Percentiles rank a stretch among this genome's conserved stretches.
Evolutionary conservation across 129 eudicot genomes (phyloP).

Genomic region (Pulicaria dysenterica): DNA sequence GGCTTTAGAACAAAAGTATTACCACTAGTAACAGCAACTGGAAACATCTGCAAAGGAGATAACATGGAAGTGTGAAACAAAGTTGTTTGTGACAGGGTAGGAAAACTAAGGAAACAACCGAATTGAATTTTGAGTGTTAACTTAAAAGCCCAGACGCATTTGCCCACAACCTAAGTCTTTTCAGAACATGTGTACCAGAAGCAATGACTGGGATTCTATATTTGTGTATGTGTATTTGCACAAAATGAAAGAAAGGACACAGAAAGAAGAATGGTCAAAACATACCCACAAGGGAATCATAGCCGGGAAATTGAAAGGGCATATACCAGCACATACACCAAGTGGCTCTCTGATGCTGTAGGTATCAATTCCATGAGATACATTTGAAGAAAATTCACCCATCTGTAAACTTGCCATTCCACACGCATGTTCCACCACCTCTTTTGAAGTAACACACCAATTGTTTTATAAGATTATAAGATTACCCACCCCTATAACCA

Average conservation of each 20-base stretch:
- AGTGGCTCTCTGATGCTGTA: constrained; percentile 97
- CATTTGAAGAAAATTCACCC: constrained; percentile 95
- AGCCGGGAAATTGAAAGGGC: constrained; percentile 99
- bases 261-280: constrained; percentile 22
- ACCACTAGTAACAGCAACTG: constrained; percentile 87
- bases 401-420: constrained; percentile 97
- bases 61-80: background rate
- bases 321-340: constrained; percentile 99
- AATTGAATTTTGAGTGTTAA: background rate
- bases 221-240: no score
- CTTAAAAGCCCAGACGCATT: no score
- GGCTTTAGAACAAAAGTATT: constrained; percentile 77
- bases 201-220: no score
- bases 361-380: constrained; percentile 94
- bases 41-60: constrained; percentile 74
- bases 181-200: no score
- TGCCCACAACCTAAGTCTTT: no score
- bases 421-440: constrained; percentile 99
- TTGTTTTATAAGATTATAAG: constrained; percentile 2
- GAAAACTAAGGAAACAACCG: background rate
- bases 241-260: background rate
- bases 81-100: constrained; percentile 1
- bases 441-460: constrained; percentile 42
- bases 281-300: constrained; percentile 99
- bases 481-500: background rate